These are phyloP conservation scores for Berkeleyomyces rouxiae DNA, from an alignment of 2,329 filamentous ascomycete species.

Conservation along the genomic window DNA sequence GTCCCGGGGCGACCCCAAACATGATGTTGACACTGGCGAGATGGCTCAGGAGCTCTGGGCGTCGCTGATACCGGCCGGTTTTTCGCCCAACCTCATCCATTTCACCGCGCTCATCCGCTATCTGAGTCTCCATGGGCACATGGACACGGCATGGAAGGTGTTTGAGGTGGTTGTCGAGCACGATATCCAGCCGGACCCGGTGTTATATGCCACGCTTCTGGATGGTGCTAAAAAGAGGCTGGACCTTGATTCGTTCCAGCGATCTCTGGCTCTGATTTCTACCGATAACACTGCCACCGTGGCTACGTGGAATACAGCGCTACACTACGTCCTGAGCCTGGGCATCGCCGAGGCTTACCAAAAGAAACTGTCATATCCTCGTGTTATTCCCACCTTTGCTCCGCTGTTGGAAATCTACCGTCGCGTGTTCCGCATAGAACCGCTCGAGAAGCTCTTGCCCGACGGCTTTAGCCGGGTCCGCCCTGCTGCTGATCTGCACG, in stretches of 20 bases:
- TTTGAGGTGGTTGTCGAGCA: conserved; percentile 44
- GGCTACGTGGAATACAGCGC: conserved; percentile 22
- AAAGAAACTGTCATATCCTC: conserved; percentile 19
- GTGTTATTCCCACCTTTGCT: conserved; percentile 26
- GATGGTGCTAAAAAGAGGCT: conserved; percentile 47
- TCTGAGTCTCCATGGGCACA: conserved; percentile 47
- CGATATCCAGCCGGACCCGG: conserved; percentile 44
- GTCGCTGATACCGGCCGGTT: conserved; percentile 29
- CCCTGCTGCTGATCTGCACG: conserved; percentile 6
- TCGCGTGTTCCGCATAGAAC: conserved; percentile 30
- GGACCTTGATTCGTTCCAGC: conserved; percentile 33
- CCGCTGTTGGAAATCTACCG: conserved; percentile 33
- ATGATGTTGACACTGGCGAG: conserved; percentile 19
- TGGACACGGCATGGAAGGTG: conserved; percentile 46
- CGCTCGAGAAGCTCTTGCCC: conserved; percentile 26
- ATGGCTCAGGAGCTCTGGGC: conserved; percentile 26
- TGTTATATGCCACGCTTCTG: conserved; percentile 54
- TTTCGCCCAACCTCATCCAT: conserved; percentile 43
- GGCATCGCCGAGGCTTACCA: conserved; percentile 25
- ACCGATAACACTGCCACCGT: conserved; percentile 12
- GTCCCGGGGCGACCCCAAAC: not conserved
- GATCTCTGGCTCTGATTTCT: conserved; percentile 8
- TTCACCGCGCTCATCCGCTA: conserved; percentile 57
- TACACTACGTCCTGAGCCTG: conserved; percentile 34
- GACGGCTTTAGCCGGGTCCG: conserved; percentile 12